These are phyloP conservation scores for Candida tunisiensis DNA, from an alignment of 1,139 yeast species.

Conservation along the genomic window DNA sequence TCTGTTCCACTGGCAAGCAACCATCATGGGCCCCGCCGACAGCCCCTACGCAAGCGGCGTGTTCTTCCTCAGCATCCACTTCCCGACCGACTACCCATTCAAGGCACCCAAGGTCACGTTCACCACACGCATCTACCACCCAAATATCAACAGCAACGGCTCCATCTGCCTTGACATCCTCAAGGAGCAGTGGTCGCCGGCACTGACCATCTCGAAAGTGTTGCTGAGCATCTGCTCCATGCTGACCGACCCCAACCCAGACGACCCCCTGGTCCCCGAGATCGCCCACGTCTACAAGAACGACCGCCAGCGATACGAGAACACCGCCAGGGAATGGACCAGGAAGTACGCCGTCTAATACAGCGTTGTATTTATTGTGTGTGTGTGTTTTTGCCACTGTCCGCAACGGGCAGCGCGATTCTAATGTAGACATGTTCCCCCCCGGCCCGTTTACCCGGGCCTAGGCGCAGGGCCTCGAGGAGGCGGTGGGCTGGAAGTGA, in stretches of 20 bases:
- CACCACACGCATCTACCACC: constrained; percentile 84
- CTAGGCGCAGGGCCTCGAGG: too few species aligned
- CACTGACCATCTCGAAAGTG: constrained; percentile 78
- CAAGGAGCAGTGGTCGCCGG: constrained; percentile 88
- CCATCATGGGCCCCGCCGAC: constrained; percentile 91
- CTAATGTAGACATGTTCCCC: too few species aligned
- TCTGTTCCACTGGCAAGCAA: constrained; percentile 92
- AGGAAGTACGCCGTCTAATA: constrained; percentile 84
- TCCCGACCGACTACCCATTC: constrained; percentile 92
- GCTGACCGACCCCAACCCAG: constrained; percentile 95
- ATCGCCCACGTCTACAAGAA: constrained; percentile 94
- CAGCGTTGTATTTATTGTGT: too few species aligned
- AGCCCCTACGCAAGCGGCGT: constrained; percentile 92
- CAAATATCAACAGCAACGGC: constrained; percentile 80
- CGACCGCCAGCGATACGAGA: constrained; percentile 87
- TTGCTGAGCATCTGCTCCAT: constrained; percentile 77
- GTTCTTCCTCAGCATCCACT: constrained; percentile 76
- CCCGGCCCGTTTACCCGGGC: too few species aligned
- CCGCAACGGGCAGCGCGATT: too few species aligned
- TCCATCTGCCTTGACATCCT: constrained; percentile 74
- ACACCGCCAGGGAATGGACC: constrained; percentile 98
- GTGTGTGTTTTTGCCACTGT: too few species aligned
- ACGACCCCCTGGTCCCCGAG: constrained; percentile 97
- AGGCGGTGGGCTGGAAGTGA: too few species aligned
- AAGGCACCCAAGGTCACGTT: constrained; percentile 89